These are phyloP conservation scores for Trametes maxima DNA, from an alignment of 768 basidiomycete species.

Conservation along the genomic window DNA sequence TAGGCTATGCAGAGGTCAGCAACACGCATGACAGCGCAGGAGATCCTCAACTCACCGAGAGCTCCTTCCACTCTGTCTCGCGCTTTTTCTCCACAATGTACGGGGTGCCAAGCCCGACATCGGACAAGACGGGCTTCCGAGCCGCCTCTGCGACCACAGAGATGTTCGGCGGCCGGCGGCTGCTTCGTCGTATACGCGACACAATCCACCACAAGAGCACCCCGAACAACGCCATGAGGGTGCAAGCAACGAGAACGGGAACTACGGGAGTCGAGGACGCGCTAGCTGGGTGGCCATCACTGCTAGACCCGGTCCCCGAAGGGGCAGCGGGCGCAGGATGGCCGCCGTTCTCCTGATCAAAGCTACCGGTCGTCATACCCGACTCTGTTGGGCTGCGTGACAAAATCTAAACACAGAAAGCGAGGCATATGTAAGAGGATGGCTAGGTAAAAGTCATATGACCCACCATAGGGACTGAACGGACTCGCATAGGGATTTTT, in stretches of 20 bases:
- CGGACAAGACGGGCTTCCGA: background rate
- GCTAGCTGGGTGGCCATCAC: background rate
- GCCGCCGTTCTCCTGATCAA: background rate
- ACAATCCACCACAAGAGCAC: background rate
- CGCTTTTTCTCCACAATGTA: background rate
- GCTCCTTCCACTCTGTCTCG: background rate
- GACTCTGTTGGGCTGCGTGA: background rate
- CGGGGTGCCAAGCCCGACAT: background rate
- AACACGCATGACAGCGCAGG: background rate
- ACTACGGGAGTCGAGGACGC: background rate
- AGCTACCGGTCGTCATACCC: background rate
- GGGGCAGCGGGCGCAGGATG: background rate
- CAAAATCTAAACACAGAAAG: background rate
- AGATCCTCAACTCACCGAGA: background rate
- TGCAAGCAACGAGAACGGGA: background rate
- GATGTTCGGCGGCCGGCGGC: background rate
- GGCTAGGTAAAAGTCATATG: background rate
- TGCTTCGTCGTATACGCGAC: conserved; percentile 5
- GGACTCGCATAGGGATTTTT: background rate
- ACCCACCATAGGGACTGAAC: background rate
- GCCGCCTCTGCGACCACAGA: background rate
- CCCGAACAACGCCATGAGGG: background rate
- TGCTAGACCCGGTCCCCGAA: background rate
- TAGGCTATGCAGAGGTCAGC: background rate
- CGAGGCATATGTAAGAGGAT: background rate